A percentile compares a stretch with the other conserved stretches of the same genome.
phyloP scores from a whole-genome alignment of 2,329 filamentous ascomycete species.

The Penicillium griseofulvum region DNA sequence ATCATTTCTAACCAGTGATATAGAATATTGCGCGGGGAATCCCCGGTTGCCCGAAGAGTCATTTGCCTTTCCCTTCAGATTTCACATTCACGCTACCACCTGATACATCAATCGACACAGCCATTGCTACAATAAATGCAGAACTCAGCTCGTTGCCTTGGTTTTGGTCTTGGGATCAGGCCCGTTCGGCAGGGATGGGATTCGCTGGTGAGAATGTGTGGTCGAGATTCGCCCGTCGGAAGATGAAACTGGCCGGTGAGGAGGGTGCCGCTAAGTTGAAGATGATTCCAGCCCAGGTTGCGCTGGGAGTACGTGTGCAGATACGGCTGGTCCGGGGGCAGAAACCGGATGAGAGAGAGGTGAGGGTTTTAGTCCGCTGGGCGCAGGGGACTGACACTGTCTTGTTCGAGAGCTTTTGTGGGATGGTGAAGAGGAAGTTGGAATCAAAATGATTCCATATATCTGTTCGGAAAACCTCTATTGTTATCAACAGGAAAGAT shows the following conservation, averaged over 20 bases:
- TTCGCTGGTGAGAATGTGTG: slow-evolving; percentile 69
- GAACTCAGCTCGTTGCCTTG: slow-evolving; percentile 59
- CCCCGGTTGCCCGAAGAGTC: slow-evolving; percentile 49
- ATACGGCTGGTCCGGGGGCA: slow-evolving; percentile 38
- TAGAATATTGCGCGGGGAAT: slow-evolving; percentile 38
- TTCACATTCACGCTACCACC: slow-evolving; percentile 43
- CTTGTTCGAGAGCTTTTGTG: slow-evolving; percentile 83
- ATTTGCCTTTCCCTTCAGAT: slow-evolving; percentile 54
- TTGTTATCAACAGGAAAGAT: neutral
- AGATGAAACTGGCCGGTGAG: slow-evolving; percentile 35
- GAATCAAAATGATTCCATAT: slow-evolving; percentile 15
- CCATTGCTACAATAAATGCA: slow-evolving; percentile 42
- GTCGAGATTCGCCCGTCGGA: slow-evolving; percentile 70
- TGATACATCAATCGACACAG: slow-evolving; percentile 27
- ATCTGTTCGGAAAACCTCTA: neutral
- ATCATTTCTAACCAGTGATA: neutral
- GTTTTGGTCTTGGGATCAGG: slow-evolving; percentile 62
- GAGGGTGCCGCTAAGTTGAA: slow-evolving; percentile 29
- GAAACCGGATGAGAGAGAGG: slow-evolving; percentile 35
- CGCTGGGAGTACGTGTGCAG: slow-evolving; percentile 60
- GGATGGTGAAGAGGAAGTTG: slow-evolving; percentile 65
- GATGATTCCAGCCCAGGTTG: slow-evolving; percentile 37
- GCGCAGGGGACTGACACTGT: slow-evolving; percentile 69
- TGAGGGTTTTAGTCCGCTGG: slow-evolving; percentile 64
- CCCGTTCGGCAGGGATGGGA: slow-evolving; percentile 57